These are phyloP conservation scores for Eucalyptus victrix DNA, from an alignment of 345 rosid genomes.

Conservation along the genomic window DNA sequence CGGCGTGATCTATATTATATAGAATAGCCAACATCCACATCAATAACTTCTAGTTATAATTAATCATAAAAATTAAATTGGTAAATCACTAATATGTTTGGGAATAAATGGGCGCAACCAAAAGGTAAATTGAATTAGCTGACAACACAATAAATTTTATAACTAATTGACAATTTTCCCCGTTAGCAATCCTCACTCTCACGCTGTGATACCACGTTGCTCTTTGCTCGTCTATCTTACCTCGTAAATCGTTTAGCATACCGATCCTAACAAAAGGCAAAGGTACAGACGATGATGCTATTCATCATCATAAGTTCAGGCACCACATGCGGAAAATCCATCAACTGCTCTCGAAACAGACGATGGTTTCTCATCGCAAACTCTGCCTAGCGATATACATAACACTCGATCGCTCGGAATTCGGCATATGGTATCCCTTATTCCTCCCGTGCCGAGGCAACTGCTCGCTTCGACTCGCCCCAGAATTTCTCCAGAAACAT, in stretches of 20 bases:
- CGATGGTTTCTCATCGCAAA: not conserved
- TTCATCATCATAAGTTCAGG: not conserved
- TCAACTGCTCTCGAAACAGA: not conserved
- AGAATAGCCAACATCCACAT: not conserved
- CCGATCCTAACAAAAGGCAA: not conserved
- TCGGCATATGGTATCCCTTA: not conserved
- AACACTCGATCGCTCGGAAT: not conserved
- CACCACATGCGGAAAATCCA: not conserved
- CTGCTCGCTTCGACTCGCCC: not conserved
- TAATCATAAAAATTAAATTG: too few relatives aligned
- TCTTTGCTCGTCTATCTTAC: not conserved
- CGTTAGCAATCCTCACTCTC: not conserved
- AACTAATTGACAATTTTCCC: not conserved
- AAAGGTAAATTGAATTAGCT: too few relatives aligned
- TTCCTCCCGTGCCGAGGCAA: not conserved
- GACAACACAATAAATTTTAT: too few relatives aligned
- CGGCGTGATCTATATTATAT: accelerated
- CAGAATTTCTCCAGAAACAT: not conserved
- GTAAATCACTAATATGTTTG: not conserved
- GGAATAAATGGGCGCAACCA: not conserved
- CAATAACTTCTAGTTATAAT: too few relatives aligned
- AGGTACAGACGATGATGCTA: not conserved
- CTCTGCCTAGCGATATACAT: not conserved
- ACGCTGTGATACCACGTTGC: not conserved
- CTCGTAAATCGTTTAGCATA: not conserved